A percentile compares a stretch with the other conserved stretches of the same genome.
phyloP scores from a whole-genome alignment of 495 filamentous ascomycete species.

The Trichoderma erinaceum region DNA sequence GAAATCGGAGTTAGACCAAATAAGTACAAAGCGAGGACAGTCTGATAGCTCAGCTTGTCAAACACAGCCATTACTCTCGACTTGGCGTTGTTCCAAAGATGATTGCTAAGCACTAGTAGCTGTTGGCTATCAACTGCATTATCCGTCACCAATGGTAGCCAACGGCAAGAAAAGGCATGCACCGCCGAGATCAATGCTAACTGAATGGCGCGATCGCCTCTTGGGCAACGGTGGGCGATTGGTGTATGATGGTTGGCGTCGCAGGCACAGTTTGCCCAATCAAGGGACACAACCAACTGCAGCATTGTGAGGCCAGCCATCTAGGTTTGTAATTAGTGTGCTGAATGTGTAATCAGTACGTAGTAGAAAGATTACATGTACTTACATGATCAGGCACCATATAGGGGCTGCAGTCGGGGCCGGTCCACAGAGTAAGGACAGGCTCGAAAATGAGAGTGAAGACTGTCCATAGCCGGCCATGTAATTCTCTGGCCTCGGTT shows the following conservation, averaged over 20 bases:
- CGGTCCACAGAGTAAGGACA: not conserved
- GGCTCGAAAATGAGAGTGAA: not conserved
- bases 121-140: not conserved
- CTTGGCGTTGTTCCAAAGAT: not conserved
- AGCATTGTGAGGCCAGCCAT: not conserved
- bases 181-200: not conserved
- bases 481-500: not conserved
- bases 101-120: not conserved
- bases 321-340: not conserved
- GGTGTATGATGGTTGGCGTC: not conserved
- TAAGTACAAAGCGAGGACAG: not conserved
- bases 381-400: not conserved
- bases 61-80: not conserved
- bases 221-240: not conserved
- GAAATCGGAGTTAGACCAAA: not conserved
- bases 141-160: not conserved
- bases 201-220: not conserved
- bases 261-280: not conserved
- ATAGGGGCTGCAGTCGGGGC: constrained; percentile 4
- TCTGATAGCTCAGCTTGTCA: constrained; percentile 4
- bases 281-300: constrained; percentile 1
- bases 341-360: not conserved
- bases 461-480: not conserved
- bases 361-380: not conserved
- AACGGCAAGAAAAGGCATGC: not conserved